phyloP scores from a whole-genome alignment of 805 yeast species.

The Kazachstania bromeliacearum region DNA sequence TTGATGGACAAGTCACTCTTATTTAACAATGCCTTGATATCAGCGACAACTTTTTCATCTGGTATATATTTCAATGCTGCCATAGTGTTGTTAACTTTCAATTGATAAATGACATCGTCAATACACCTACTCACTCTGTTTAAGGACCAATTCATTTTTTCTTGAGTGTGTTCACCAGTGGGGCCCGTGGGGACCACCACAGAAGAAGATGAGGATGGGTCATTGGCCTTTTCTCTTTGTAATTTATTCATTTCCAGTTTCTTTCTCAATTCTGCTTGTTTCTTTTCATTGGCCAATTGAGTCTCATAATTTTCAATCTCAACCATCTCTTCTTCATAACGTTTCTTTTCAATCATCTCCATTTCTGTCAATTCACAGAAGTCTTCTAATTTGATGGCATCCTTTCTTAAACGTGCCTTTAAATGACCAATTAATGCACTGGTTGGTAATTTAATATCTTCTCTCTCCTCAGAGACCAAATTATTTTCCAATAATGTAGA shows the following conservation, averaged over 20 bases:
- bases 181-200: not conserved
- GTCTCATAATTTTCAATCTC: slow-evolving; percentile 15
- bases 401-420: slow-evolving; percentile 39
- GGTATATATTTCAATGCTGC: slow-evolving; percentile 1
- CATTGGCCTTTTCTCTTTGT: slow-evolving; percentile 6
- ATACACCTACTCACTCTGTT: not conserved
- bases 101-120: not conserved
- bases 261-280: slow-evolving; percentile 17
- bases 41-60: not conserved
- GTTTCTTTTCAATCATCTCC: slow-evolving; percentile 10
- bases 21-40: not conserved
- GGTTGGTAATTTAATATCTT: slow-evolving; percentile 72
- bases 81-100: not conserved
- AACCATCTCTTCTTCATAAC: slow-evolving; percentile 11
- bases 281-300: slow-evolving; percentile 16
- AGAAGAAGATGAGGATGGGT: not conserved
- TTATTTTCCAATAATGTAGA: slow-evolving; percentile 40
- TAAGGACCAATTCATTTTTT: slow-evolving; percentile 1
- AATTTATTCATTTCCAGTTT: slow-evolving; percentile 15
- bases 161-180: not conserved
- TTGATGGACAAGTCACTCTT: not conserved
- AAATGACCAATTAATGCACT: slow-evolving; percentile 61
- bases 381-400: slow-evolving; percentile 47
- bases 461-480: slow-evolving; percentile 49
- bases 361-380: slow-evolving; percentile 36